These are phyloP conservation scores for Solanum hybrid DNA, from an alignment of 305 asterid species.

Conservation along the genomic window DNA sequence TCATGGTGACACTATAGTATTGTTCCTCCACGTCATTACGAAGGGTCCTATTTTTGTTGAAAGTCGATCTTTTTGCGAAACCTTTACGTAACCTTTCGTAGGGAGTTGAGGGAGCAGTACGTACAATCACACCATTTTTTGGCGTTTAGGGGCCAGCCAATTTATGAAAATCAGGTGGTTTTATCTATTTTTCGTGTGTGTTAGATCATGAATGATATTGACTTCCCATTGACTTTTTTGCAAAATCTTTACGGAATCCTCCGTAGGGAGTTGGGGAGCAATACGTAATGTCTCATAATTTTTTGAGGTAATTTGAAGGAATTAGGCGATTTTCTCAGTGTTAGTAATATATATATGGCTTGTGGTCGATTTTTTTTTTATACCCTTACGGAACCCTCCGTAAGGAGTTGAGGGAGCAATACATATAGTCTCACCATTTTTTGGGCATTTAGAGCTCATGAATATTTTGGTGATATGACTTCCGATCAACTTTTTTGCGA, in stretches of 20 bases:
- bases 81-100: no score
- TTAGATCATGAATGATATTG: background rate
- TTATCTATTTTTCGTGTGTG: background rate
- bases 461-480: background rate
- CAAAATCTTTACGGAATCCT: background rate
- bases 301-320: no score
- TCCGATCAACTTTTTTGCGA: no score
- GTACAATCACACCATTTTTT: background rate
- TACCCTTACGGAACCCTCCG: no score
- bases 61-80: accelerated
- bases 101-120: background rate
- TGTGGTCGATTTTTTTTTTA: no score
- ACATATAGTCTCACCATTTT: no score
- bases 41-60: background rate
- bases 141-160: background rate
- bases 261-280: no score
- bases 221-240: background rate
- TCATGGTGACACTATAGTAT: no score
- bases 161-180: background rate
- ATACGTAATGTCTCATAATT: no score
- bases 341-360: no score
- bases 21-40: background rate
- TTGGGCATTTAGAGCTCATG: no score
- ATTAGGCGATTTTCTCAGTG: no score
- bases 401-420: background rate